Conservation (phyloP, 163 green algal species). For the Smithsoniella earleae region DNA sequence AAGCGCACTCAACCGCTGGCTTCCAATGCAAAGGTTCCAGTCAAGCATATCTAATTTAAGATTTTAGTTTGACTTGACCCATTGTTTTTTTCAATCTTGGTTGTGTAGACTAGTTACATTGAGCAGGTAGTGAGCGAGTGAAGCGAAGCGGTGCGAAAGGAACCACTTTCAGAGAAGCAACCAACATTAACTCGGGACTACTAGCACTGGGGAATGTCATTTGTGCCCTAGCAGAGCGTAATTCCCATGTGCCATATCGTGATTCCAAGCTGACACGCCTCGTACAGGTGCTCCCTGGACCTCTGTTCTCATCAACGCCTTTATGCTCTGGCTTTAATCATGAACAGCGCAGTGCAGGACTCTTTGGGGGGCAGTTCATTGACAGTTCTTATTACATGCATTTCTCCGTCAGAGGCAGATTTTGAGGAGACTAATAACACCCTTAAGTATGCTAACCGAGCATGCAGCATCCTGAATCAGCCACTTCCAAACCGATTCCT, state of each 20-base stretch:
- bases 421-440: constrained; percentile 65
- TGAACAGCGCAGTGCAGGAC: constrained; percentile 35
- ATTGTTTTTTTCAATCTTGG: too few relatives aligned
- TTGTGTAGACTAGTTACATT: too few relatives aligned
- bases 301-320: background rate
- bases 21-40: too few relatives aligned
- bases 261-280: constrained; percentile 68
- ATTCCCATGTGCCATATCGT: constrained; percentile 44
- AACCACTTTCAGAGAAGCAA: constrained; percentile 59
- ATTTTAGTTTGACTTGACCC: too few relatives aligned
- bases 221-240: constrained; percentile 49
- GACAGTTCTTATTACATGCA: constrained; percentile 59
- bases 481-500: constrained; percentile 49
- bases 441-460: constrained; percentile 57
- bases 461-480: constrained; percentile 62
- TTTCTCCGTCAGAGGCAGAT: constrained; percentile 48
- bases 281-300: constrained; percentile 46
- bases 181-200: constrained; percentile 59
- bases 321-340: too few relatives aligned
- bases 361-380: constrained; percentile 57
- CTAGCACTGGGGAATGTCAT: constrained; percentile 67
- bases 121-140: constrained; percentile 47
- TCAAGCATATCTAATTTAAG: too few relatives aligned
- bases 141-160: constrained; percentile 47
- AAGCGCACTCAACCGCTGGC: too few relatives aligned